Base-by-base conservation (phyloP, 129 eudicot genomes). In the Arctium lappa region DNA sequence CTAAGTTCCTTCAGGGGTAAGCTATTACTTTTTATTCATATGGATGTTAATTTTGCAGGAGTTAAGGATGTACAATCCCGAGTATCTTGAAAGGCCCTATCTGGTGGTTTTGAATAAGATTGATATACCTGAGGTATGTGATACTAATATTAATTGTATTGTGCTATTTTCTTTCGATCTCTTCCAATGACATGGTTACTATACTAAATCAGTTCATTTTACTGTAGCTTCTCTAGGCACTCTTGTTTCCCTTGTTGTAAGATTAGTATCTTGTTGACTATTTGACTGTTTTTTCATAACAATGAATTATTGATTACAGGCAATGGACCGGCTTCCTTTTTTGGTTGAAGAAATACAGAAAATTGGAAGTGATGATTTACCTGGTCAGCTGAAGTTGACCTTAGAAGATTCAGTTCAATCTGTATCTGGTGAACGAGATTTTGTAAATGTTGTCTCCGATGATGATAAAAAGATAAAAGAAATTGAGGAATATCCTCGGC, bases 11-110 rank as follows among this genome's bases (percentile, higher is more conserved):
- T 63, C 33, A 63, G 40, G 77, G 33, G 66, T 22, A 30, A 74
- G 22, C 39, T 73, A n/a, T 68, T 75, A 12, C 27, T 40, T 8
- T 60, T 8, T 50, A 62, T 66, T 36, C 29, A 65, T 16, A 13
- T 74, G 66, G 60, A 33, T 70, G 9, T 81, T 40, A 72, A 42
- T 13, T 22, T 81, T 89, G 79, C 89, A 95, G 97, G 99, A 93
- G 79, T 82, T 95, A 87, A 89, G 98, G 79, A 95, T 95, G 99
- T 95, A 93, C 89, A 95, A 95, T 89, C 98, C 99, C 12, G 98
- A 95, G 46, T 95, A 95, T 83, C 95, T 95, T 75, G 98, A 95
- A 84, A 72, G 98, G 40, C 99, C 94, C 22, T 91, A 89, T 65
- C 79, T 95, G 77, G 98, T 95, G 71, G 99, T 93, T 76, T 88